A percentile compares a stretch with the other conserved stretches of the same genome.
phyloP scores from a whole-genome alignment of 306 rosid species.

The Vigna nakashimae region DNA sequence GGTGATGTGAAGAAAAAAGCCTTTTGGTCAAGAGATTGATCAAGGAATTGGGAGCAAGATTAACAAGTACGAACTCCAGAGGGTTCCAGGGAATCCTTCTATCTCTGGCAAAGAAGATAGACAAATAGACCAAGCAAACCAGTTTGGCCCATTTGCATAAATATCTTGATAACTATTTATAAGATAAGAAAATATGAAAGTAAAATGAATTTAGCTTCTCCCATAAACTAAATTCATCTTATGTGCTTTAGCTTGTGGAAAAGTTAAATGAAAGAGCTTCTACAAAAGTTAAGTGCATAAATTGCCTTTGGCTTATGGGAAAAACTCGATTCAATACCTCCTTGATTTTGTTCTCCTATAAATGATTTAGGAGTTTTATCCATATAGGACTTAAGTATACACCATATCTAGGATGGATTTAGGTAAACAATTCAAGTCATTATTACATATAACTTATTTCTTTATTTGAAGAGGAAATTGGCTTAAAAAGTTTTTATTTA shows the following conservation, averaged over 20 bases:
- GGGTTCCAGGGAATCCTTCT: not conserved
- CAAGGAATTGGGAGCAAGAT: not conserved
- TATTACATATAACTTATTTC: not conserved
- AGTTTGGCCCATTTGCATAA: not conserved
- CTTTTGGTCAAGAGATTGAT: not conserved
- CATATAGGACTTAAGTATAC: not conserved
- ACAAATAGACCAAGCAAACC: constrained; percentile 16
- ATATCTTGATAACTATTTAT: no score
- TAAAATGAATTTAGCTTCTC: no score
- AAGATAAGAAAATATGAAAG: no score
- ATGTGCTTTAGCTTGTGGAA: no score
- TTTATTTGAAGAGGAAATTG: not conserved
- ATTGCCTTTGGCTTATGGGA: no score
- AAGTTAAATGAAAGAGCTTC: no score
- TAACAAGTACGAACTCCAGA: not conserved
- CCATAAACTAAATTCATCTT: no score
- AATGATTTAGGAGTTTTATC: no score
- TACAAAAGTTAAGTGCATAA: no score
- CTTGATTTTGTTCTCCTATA: no score
- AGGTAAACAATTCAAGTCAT: not conserved
- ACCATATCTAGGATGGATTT: not conserved
- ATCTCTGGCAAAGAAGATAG: not conserved
- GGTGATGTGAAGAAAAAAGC: not conserved
- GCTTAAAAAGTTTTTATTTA: not conserved
- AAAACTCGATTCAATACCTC: no score